Conservation (phyloP, 495 filamentous ascomycete genomes). For the Lasiosphaeria miniovina region DNA sequence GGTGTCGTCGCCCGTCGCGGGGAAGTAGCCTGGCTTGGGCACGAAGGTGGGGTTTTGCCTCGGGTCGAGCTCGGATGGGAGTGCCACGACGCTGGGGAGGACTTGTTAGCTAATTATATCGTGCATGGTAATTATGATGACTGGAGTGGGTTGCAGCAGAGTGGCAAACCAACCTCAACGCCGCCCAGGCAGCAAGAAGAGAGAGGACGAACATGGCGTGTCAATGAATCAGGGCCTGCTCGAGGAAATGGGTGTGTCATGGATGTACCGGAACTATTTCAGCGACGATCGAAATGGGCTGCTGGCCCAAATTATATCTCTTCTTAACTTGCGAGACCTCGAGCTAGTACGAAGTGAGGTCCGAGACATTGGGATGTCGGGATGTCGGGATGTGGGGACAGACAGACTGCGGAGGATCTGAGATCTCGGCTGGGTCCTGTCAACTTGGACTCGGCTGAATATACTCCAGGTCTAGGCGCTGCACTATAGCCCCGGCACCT, state of each 20-base stretch:
- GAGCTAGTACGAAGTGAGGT: no score
- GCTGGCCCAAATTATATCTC: no score
- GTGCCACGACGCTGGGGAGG: neutral
- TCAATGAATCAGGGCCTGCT: neutral
- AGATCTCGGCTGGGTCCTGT: no score
- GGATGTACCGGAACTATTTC: neutral
- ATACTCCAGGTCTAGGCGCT: no score
- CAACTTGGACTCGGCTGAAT: no score
- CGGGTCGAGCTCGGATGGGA: neutral
- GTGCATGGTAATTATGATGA: neutral
- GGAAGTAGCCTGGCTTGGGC: constrained; percentile 17
- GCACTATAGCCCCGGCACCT: no score
- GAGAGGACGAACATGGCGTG: neutral
- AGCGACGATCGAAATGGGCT: neutral
- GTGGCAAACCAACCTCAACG: neutral
- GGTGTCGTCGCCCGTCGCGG: constrained; percentile 23
- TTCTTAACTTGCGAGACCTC: no score
- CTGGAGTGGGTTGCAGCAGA: neutral
- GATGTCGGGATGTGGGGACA: no score
- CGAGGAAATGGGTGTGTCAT: neutral
- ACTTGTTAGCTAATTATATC: neutral
- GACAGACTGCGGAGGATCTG: no score
- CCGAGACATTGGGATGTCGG: no score
- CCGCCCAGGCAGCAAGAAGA: neutral
- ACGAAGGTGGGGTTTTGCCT: constrained; percentile 13